Evolutionary conservation across 495 filamentous ascomycete species (phyloP).

Genomic region (Saxophila tyrrhenica): DNA sequence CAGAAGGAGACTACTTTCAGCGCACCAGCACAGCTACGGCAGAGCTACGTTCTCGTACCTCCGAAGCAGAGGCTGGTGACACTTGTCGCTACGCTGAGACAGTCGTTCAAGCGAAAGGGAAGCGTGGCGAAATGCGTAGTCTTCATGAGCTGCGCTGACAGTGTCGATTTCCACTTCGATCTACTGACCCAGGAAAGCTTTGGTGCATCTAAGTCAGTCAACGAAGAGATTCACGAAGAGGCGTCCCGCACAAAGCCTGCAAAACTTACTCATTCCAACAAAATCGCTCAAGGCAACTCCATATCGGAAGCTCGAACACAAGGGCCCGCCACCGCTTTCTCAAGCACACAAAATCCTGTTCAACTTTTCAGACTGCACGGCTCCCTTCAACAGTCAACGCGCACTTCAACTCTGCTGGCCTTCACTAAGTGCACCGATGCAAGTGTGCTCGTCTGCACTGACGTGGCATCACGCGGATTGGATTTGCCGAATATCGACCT

Average conservation of each 20-base stretch:
- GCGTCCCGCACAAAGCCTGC: conserved; percentile 1
- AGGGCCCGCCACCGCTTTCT: conserved; percentile 17
- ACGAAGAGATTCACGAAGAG: neutral
- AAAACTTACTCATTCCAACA: neutral
- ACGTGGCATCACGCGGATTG: conserved; percentile 86
- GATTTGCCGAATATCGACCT: conserved; percentile 90
- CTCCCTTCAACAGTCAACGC: conserved; percentile 76
- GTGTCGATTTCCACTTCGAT: conserved; percentile 91
- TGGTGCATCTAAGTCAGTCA: conserved; percentile 5
- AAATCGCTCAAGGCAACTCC: conserved; percentile 26
- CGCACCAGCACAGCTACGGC: conserved; percentile 88
- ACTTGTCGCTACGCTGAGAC: conserved; percentile 68
- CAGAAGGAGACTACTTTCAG: conserved; percentile 60
- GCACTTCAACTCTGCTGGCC: conserved; percentile 68
- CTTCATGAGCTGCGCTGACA: conserved; percentile 93
- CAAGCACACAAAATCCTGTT: conserved; percentile 31
- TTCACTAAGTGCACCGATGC: conserved; percentile 55
- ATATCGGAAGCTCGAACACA: conserved; percentile 21
- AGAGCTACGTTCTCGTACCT: conserved; percentile 74
- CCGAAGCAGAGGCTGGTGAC: conserved; percentile 84
- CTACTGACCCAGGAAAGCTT: conserved; percentile 49
- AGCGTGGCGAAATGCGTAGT: conserved; percentile 90
- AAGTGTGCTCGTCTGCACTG: conserved; percentile 78
- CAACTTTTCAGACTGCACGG: conserved; percentile 82
- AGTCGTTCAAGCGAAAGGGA: conserved; percentile 73